Percentiles rank a stretch among this genome's conserved stretches.
Conservation (phyloP, 495 filamentous ascomycete genomes). For the Parmelia sp. region DNA sequence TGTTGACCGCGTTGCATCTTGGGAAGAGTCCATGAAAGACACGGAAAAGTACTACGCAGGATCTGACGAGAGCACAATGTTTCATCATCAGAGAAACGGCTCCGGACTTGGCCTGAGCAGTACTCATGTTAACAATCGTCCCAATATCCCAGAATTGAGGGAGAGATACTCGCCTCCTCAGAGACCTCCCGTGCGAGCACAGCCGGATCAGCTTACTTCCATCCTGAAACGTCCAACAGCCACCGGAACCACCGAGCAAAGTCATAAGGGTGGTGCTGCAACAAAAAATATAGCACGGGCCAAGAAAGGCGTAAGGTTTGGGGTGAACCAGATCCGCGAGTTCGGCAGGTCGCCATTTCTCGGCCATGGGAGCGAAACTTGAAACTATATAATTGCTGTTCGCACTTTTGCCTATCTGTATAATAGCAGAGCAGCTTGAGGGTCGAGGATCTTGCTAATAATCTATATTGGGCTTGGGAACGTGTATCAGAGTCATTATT, state of each 20-base stretch:
- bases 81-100: background rate
- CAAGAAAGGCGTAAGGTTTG: constrained; percentile 19
- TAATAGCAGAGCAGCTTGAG: background rate
- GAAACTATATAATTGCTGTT: background rate
- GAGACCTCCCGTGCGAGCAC: background rate
- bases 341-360: constrained; percentile 15
- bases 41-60: background rate
- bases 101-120: background rate
- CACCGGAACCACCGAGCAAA: background rate
- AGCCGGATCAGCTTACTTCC: background rate
- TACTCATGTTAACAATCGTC: background rate
- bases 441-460: no score
- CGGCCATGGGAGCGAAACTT: background rate
- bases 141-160: background rate
- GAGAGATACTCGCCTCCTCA: background rate
- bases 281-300: background rate
- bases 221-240: constrained; percentile 10
- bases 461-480: no score
- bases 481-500: no score
- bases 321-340: constrained; percentile 12
- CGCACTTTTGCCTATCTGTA: background rate
- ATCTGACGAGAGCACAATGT: constrained; percentile 1
- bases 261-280: background rate
- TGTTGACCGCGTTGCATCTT: background rate
- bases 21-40: constrained; percentile 9